phyloP scores from a whole-genome alignment of 768 basidiomycete species.

The Xerocomellus amylosporus region DNA sequence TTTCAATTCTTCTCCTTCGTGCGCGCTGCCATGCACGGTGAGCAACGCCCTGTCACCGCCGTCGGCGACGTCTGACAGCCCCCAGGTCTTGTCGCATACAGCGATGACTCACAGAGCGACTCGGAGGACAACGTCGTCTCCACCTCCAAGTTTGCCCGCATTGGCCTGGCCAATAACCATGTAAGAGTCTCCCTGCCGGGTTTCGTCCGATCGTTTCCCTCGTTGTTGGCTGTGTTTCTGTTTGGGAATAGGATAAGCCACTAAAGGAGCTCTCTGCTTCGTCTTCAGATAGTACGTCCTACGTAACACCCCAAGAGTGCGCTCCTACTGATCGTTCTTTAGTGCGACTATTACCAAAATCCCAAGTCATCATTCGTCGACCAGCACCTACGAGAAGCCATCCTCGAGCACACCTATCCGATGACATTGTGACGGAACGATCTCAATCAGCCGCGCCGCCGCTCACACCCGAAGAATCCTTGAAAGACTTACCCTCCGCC shows the following conservation, averaged over 20 bases:
- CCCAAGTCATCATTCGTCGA: slow-evolving; percentile 61
- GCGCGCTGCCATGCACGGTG: slow-evolving; percentile 30
- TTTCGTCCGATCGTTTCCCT: slow-evolving; percentile 54
- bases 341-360: slow-evolving; percentile 46
- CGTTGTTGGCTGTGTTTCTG: slow-evolving; percentile 59
- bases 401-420: slow-evolving; percentile 48
- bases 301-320: not conserved
- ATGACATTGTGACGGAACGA: slow-evolving; percentile 37
- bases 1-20: slow-evolving; percentile 15
- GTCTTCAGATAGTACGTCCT: slow-evolving; percentile 30
- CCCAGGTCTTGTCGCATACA: slow-evolving; percentile 61
- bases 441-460: not conserved
- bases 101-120: slow-evolving; percentile 62
- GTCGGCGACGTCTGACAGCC: slow-evolving; percentile 2
- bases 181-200: slow-evolving; percentile 55
- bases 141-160: slow-evolving; percentile 21
- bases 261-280: slow-evolving; percentile 34
- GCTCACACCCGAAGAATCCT: slow-evolving; percentile 17
- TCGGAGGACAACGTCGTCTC: slow-evolving; percentile 42
- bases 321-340: not conserved
- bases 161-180: slow-evolving; percentile 37
- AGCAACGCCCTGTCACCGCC: slow-evolving; percentile 10
- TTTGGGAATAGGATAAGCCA: slow-evolving; percentile 62
- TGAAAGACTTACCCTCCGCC: slow-evolving; percentile 11
- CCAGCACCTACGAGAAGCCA: slow-evolving; percentile 46